A percentile compares a stretch with the other conserved stretches of the same genome.
These are phyloP conservation scores for Leptographium lundbergii DNA, from an alignment of 2,329 filamentous ascomycete genomes.

Conservation along the genomic window DNA sequence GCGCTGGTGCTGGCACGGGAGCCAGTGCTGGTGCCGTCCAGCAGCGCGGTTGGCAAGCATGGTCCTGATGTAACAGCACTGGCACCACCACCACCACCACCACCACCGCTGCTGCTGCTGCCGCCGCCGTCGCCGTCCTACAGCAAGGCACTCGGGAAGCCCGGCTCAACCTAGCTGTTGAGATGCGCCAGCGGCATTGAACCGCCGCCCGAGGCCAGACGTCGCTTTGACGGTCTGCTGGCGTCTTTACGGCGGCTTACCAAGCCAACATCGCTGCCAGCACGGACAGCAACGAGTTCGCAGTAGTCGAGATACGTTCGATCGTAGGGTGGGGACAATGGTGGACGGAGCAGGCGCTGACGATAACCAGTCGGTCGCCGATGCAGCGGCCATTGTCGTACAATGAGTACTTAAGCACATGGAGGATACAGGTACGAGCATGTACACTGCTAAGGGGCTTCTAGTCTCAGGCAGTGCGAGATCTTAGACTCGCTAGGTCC, in stretches of 20 bases:
- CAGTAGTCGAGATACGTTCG: neutral
- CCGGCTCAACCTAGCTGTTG: conserved; percentile 1
- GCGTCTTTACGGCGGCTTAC: neutral
- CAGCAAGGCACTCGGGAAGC: neutral
- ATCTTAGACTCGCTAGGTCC: conserved; percentile 8
- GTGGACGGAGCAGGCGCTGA: neutral
- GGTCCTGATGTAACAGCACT: neutral
- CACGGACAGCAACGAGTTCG: no score
- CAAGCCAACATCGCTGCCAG: neutral
- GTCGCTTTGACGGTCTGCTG: neutral
- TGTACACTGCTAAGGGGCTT: neutral
- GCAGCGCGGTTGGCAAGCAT: neutral
- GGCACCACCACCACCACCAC: neutral
- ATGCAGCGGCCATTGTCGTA: neutral
- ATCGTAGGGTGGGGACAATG: neutral
- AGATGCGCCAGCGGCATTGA: neutral
- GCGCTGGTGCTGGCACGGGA: conserved; percentile 1
- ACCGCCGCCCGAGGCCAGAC: neutral
- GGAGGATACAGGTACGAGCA: neutral
- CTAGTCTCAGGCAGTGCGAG: neutral
- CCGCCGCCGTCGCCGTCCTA: neutral
- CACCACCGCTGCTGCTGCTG: neutral
- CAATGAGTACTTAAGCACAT: neutral
- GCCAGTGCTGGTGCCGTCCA: neutral
- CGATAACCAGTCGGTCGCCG: neutral